Conservation (phyloP, 1,284 basidiomycete genomes). For the Leccinum subatratum region DNA sequence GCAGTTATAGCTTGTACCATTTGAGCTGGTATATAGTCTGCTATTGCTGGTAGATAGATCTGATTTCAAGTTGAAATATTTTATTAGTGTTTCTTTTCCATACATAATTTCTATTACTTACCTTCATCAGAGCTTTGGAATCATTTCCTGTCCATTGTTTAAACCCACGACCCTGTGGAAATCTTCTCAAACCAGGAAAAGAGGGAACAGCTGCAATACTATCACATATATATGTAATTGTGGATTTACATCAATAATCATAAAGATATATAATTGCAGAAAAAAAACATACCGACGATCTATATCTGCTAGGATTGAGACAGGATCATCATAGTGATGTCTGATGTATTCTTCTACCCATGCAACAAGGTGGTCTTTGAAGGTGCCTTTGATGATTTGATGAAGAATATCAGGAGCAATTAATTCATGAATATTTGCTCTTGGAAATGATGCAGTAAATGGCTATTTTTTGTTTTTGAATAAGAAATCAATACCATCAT, state of each 20-base stretch:
- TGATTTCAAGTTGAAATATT: not conserved
- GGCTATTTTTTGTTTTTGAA: not conserved
- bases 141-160: not conserved
- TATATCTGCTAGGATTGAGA: not conserved
- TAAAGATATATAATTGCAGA: not conserved
- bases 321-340: not conserved
- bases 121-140: not conserved
- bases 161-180: not conserved
- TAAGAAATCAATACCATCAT: not conserved
- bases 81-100: too few relatives aligned
- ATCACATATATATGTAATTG: not conserved
- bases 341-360: not conserved
- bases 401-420: not conserved
- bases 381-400: not conserved
- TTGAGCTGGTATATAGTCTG: constrained; percentile 6
- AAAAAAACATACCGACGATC: not conserved
- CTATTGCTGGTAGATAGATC: constrained; percentile 16
- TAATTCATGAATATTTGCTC: not conserved
- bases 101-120: not conserved
- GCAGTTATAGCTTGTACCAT: constrained; percentile 9
- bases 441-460: not conserved
- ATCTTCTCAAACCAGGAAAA: not conserved
- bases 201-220: not conserved
- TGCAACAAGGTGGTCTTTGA: not conserved
- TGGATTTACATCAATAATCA: not conserved